A percentile compares a stretch with the other conserved stretches of the same genome.
Conservation (phyloP, 495 filamentous ascomycete genomes). For the Xylaria flabelliformis region DNA sequence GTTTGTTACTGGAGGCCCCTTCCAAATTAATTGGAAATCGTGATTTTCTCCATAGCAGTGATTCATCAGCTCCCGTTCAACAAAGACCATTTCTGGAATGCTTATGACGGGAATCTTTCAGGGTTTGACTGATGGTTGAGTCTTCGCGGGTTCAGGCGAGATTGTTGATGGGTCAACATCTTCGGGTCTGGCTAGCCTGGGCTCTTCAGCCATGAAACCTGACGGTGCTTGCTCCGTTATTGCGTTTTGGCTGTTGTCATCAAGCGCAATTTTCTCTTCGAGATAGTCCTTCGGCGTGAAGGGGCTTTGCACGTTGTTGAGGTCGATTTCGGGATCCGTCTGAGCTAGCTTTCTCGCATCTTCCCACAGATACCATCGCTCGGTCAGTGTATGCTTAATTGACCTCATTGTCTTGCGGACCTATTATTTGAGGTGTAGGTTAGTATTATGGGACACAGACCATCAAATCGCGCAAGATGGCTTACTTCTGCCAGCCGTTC, state of each 20-base stretch:
- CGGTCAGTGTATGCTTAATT: constrained; percentile 85
- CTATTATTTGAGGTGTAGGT: constrained; percentile 47
- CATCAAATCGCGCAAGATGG: constrained; percentile 19
- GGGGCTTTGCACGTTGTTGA: constrained; percentile 54
- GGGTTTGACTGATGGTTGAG: constrained; percentile 31
- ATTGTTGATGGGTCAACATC: constrained; percentile 37
- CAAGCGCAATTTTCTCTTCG: constrained; percentile 37
- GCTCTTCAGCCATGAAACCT: constrained; percentile 25
- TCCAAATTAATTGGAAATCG: constrained; percentile 7
- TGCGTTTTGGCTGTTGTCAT: constrained; percentile 3
- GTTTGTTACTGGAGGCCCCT: constrained; percentile 20
- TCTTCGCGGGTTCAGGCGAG: constrained; percentile 27
- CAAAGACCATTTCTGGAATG: background rate
- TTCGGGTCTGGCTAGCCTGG: constrained; percentile 25
- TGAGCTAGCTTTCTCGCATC: constrained; percentile 76
- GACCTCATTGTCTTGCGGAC: constrained; percentile 72
- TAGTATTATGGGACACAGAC: background rate
- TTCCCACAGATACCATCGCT: constrained; percentile 89
- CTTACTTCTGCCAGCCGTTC: constrained; percentile 68
- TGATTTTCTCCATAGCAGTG: background rate
- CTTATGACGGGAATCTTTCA: constrained; percentile 16
- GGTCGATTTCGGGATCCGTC: constrained; percentile 68
- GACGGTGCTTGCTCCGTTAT: background rate
- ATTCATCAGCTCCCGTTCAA: background rate
- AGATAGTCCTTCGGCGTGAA: constrained; percentile 54